Percentiles rank a stretch among this genome's conserved stretches.
phyloP scores from a whole-genome alignment of 2,329 filamentous ascomycete genomes.

The Bipolaris oryzae region DNA sequence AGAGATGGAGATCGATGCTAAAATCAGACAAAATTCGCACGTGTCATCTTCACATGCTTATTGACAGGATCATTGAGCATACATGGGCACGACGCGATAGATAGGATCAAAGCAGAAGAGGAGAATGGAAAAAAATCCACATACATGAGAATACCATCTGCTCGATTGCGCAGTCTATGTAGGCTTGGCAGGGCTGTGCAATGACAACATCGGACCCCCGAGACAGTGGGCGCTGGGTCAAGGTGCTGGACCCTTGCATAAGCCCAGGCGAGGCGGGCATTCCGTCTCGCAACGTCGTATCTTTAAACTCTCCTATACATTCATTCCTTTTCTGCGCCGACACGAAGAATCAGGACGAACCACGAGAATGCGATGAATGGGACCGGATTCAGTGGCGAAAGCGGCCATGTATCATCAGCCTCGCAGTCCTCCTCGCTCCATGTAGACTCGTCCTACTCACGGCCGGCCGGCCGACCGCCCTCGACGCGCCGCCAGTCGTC shows the following conservation, averaged over 20 bases:
- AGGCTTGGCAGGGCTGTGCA: slow-evolving; percentile 1
- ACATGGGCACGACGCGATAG: too few species aligned
- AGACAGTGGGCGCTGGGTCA: slow-evolving; percentile 9
- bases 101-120: too few species aligned
- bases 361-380: slow-evolving; percentile 53
- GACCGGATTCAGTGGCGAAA: slow-evolving; percentile 25
- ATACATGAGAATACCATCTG: background rate
- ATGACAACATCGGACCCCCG: slow-evolving; percentile 15
- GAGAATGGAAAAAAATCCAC: background rate
- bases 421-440: background rate
- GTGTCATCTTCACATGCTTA: background rate
- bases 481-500: slow-evolving; percentile 49
- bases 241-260: slow-evolving; percentile 13
- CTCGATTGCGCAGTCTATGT: background rate
- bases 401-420: slow-evolving; percentile 6
- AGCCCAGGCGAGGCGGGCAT: background rate
- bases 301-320: background rate
- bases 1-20: background rate
- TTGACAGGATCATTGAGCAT: background rate
- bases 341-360: background rate
- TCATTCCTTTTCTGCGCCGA: background rate
- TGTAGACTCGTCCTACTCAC: slow-evolving; percentile 11
- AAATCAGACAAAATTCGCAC: background rate
- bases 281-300: background rate
- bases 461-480: slow-evolving; percentile 51